phyloP scores from a whole-genome alignment of 2,329 filamentous ascomycete genomes.

The Pestalotiopsis sp. region DNA sequence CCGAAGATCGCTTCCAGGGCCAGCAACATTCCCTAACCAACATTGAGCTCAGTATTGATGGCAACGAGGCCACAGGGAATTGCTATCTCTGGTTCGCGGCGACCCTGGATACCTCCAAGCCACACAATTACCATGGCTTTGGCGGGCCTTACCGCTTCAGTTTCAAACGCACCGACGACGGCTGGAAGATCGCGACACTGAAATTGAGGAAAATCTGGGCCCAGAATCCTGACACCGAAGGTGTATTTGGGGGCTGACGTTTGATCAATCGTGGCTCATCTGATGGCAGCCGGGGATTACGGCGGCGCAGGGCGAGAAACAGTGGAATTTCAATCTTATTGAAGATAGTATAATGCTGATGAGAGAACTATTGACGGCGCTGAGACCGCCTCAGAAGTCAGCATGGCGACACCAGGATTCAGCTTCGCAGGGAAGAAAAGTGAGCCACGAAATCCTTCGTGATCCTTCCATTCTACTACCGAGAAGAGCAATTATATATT shows the following conservation, averaged over 20 bases:
- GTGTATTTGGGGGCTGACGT: background rate
- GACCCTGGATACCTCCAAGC: conserved; percentile 10
- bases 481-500: no score
- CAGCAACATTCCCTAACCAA: conserved; percentile 7
- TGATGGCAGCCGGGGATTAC: background rate
- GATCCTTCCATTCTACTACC: no score
- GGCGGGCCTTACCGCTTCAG: background rate
- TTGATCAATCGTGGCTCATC: background rate
- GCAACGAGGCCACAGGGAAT: background rate
- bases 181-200: no score
- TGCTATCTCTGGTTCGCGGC: conserved; percentile 13
- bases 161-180: background rate
- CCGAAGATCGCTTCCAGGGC: conserved; percentile 11
- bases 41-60: conserved; percentile 7
- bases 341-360: background rate
- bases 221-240: no score
- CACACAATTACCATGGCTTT: conserved; percentile 12
- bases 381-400: no score
- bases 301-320: background rate
- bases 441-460: no score
- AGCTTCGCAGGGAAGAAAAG: no score
- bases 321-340: background rate
- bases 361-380: background rate
- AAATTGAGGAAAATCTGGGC: no score
- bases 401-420: no score